phyloP scores from a whole-genome alignment of 2,329 filamentous ascomycete species.

The Fonsecaea nubica region DNA sequence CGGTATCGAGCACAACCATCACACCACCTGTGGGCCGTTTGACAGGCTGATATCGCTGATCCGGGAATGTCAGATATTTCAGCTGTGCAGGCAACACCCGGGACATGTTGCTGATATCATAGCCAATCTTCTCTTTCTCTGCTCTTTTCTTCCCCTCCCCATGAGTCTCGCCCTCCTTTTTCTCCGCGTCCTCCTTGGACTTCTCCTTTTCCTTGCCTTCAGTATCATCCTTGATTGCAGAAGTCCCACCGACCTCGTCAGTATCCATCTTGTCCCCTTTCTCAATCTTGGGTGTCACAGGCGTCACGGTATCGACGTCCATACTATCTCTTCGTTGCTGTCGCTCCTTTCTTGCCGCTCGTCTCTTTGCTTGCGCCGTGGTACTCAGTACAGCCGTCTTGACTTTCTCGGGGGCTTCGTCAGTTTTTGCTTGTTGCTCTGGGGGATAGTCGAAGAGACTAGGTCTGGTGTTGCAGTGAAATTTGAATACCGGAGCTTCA shows the following conservation, averaged over 20 bases:
- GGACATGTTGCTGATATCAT: slow-evolving; percentile 96
- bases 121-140: slow-evolving; percentile 96
- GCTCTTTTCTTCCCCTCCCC: slow-evolving; percentile 80
- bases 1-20: slow-evolving; percentile 84
- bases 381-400: slow-evolving; percentile 96
- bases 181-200: slow-evolving; percentile 62
- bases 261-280: slow-evolving; percentile 78
- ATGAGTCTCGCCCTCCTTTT: slow-evolving; percentile 58
- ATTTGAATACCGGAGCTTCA: slow-evolving; percentile 91
- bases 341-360: slow-evolving; percentile 91
- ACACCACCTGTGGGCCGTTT: slow-evolving; percentile 94
- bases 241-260: slow-evolving; percentile 45
- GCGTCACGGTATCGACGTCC: slow-evolving; percentile 79
- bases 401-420: slow-evolving; percentile 91
- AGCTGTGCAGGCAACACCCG: slow-evolving; percentile 89
- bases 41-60: slow-evolving; percentile 90
- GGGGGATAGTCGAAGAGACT: slow-evolving; percentile 98
- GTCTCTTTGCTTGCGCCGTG: slow-evolving; percentile 93
- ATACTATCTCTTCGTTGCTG: slow-evolving; percentile 90
- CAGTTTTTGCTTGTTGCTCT: slow-evolving; percentile 91
- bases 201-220: slow-evolving; percentile 69
- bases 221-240: slow-evolving; percentile 46
- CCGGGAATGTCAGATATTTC: slow-evolving; percentile 92
- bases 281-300: slow-evolving; percentile 72
- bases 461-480: slow-evolving; percentile 91